Percentiles rank a stretch among this genome's conserved stretches.
These are phyloP conservation scores for Salvia hispanica DNA, from an alignment of 257 asterid genomes.

Conservation along the genomic window DNA sequence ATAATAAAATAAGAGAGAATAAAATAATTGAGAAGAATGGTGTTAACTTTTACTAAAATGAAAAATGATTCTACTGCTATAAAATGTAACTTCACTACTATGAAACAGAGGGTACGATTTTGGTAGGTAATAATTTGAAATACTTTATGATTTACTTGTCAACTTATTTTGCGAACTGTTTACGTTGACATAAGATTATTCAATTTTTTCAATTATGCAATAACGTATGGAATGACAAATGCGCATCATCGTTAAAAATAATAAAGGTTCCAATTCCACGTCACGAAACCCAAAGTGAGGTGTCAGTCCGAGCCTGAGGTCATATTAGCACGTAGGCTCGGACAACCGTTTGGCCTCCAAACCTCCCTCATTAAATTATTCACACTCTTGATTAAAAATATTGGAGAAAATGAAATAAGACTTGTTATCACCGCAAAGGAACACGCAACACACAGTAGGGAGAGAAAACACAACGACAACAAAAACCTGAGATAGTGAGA, in stretches of 20 bases:
- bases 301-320: conserved; percentile 46
- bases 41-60: no score
- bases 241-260: not conserved
- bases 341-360: conserved; percentile 69
- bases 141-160: no score
- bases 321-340: conserved; percentile 63
- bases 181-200: not conserved
- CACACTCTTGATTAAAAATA: conserved; percentile 3
- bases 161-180: no score
- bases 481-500: conserved; percentile 28
- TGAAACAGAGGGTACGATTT: no score
- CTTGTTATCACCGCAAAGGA: conserved; percentile 39
- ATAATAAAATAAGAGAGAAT: no score
- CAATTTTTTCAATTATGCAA: not conserved
- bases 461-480: conserved; percentile 28
- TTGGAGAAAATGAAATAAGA: conserved; percentile 1
- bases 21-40: no score
- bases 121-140: no score
- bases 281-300: conserved; percentile 28
- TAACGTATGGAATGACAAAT: not conserved
- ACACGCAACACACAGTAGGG: conserved; percentile 26
- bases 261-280: not conserved
- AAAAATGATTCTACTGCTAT: no score
- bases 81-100: no score
- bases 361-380: conserved; percentile 44